Evolutionary conservation across 805 yeast genomes (phyloP).

Genomic region (Grigorovia jiainica): DNA sequence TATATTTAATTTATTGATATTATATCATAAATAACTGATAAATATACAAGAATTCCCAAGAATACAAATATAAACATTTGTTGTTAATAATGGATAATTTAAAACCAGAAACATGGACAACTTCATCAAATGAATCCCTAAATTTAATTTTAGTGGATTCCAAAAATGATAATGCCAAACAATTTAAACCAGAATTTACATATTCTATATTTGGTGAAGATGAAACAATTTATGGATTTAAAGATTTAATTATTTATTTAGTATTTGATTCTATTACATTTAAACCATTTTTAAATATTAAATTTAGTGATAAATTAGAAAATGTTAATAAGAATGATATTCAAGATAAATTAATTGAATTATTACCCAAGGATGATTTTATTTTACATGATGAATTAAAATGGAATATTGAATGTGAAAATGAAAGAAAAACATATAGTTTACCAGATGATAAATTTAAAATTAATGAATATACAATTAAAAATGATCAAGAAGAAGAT

Average conservation of each 20-base stretch:
- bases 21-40: too few relatives aligned
- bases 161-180: slow-evolving; percentile 48
- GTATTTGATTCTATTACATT: slow-evolving; percentile 70
- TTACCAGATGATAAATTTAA: slow-evolving; percentile 33
- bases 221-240: slow-evolving; percentile 80
- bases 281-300: slow-evolving; percentile 59
- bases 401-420: slow-evolving; percentile 58
- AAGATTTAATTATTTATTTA: slow-evolving; percentile 53
- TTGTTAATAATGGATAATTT: slow-evolving; percentile 22
- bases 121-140: slow-evolving; percentile 59
- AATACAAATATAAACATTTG: too few relatives aligned
- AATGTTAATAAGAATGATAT: slow-evolving; percentile 47
- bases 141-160: slow-evolving; percentile 51
- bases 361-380: slow-evolving; percentile 49
- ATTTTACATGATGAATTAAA: slow-evolving; percentile 51
- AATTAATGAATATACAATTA: slow-evolving; percentile 26
- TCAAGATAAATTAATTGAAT: slow-evolving; percentile 41
- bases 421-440: slow-evolving; percentile 31
- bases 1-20: too few relatives aligned
- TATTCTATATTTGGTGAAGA: slow-evolving; percentile 91
- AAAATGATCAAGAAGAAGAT: slow-evolving; percentile 26
- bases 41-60: too few relatives aligned
- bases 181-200: slow-evolving; percentile 72
- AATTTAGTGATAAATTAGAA: slow-evolving; percentile 43
- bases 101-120: slow-evolving; percentile 67